phyloP scores from a whole-genome alignment of 2,329 filamentous ascomycete species.

The Pseudocercospora musae region DNA sequence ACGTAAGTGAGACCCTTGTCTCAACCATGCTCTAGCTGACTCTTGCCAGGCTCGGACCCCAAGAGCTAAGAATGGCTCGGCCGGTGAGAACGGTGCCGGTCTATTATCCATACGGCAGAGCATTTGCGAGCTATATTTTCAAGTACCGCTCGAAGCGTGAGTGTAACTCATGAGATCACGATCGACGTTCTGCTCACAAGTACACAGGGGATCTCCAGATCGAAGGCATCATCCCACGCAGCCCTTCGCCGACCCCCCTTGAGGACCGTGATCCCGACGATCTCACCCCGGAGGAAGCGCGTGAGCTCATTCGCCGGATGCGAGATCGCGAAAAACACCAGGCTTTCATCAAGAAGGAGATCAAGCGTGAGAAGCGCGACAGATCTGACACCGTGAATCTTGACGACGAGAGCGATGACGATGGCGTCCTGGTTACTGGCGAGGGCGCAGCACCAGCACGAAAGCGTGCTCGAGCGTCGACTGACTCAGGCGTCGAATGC shows the following conservation, averaged over 20 bases:
- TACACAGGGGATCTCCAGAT: constrained; percentile 29
- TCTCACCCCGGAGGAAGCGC: constrained; percentile 25
- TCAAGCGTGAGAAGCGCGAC: constrained; percentile 25
- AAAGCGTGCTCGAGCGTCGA: constrained; percentile 11
- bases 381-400: constrained; percentile 11
- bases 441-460: constrained; percentile 7
- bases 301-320: constrained; percentile 22
- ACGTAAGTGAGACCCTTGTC: constrained; percentile 16
- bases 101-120: constrained; percentile 18
- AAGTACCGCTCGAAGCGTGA: constrained; percentile 30
- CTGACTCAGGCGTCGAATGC: constrained; percentile 24
- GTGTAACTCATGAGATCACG: not conserved
- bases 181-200: not conserved
- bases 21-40: not conserved
- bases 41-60: constrained; percentile 7
- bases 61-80: not conserved
- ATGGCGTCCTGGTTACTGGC: constrained; percentile 11
- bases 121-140: constrained; percentile 26
- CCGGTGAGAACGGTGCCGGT: not conserved
- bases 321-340: constrained; percentile 6
- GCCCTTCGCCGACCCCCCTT: constrained; percentile 26
- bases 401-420: constrained; percentile 20
- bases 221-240: constrained; percentile 28
- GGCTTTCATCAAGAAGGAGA: constrained; percentile 17
- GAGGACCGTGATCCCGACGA: constrained; percentile 28